Percentiles rank a stretch among this genome's conserved stretches.
phyloP scores from a whole-genome alignment of 1,284 basidiomycete species.

The Meira nashicola region DNA sequence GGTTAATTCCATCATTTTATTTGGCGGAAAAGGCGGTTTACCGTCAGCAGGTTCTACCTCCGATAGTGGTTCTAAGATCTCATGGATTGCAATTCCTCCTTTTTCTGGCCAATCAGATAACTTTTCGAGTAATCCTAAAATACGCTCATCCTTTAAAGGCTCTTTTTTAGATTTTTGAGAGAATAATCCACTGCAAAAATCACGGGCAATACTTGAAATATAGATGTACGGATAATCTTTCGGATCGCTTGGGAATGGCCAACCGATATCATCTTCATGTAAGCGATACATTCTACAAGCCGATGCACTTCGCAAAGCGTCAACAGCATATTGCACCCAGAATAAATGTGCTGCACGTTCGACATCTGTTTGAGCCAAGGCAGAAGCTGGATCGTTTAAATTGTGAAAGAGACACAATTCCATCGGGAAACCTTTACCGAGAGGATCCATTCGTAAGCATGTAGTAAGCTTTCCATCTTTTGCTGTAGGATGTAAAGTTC shows the following conservation, averaged over 20 bases:
- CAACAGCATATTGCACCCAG: neutral
- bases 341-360: neutral
- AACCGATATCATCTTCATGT: slow-evolving; percentile 1
- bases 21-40: no score
- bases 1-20: no score
- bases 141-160: no score
- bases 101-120: no score
- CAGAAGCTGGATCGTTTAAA: neutral
- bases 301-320: slow-evolving; percentile 5
- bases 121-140: no score
- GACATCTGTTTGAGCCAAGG: neutral
- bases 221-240: no score
- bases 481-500: neutral
- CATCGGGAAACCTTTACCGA: neutral
- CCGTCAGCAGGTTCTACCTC: no score
- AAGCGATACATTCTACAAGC: slow-evolving; percentile 8
- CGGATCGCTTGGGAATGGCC: neutral
- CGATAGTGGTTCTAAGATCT: no score
- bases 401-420: neutral
- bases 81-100: no score
- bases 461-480: neutral
- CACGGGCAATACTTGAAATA: no score
- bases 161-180: no score
- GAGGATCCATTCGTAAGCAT: neutral
- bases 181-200: no score